Conservation (phyloP, 1,284 basidiomycete species). For the Heliocybe sulcata region DNA sequence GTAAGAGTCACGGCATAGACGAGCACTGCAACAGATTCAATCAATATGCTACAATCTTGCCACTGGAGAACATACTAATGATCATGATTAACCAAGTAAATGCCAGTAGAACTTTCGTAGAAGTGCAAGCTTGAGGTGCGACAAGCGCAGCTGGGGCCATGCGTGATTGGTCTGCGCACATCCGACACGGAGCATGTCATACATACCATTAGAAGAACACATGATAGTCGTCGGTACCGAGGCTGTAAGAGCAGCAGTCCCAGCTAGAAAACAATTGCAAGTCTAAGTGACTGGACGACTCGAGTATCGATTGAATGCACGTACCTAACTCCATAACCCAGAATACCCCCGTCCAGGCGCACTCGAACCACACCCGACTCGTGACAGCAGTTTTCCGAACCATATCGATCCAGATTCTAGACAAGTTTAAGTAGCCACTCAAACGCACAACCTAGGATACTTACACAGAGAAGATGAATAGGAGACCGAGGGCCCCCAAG, state of each 20-base stretch:
- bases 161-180: not conserved
- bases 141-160: conserved; percentile 9
- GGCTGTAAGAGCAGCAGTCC: conserved; percentile 36
- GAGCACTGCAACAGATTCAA: conserved; percentile 26
- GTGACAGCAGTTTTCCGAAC: conserved; percentile 41
- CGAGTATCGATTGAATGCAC: conserved; percentile 14
- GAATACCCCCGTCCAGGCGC: conserved; percentile 51
- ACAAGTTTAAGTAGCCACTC: not conserved
- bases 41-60: not conserved
- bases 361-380: conserved; percentile 66
- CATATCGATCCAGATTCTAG: conserved; percentile 57
- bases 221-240: conserved; percentile 22
- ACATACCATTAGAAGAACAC: conserved; percentile 22
- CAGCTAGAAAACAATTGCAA: conserved; percentile 24
- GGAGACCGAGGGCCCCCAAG: conserved; percentile 50
- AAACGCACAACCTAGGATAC: no score
- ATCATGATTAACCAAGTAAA: conserved; percentile 58
- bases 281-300: conserved; percentile 1
- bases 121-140: conserved; percentile 36
- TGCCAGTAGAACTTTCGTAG: conserved; percentile 48
- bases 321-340: conserved; percentile 55
- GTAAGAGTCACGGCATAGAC: conserved; percentile 34
- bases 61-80: conserved; percentile 35
- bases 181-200: conserved; percentile 7
- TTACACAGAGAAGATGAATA: conserved; percentile 54